Conservation (phyloP, 2,329 filamentous ascomycete genomes). For the Aquanectria penicillioides region DNA sequence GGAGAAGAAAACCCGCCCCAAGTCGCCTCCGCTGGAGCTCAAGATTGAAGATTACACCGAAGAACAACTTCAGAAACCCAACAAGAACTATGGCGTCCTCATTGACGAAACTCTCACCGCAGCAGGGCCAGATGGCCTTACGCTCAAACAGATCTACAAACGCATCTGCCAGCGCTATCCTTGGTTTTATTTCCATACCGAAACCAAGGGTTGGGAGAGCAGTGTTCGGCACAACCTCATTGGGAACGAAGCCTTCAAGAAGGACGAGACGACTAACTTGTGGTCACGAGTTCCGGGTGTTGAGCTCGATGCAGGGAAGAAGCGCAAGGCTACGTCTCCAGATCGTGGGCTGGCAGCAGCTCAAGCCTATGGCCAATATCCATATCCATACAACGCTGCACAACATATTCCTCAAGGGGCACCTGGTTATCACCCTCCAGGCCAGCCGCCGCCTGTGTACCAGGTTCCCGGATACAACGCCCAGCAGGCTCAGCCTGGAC, state of each 20-base stretch:
- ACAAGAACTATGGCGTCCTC: constrained; percentile 69
- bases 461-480: constrained; percentile 47
- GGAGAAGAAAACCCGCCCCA: constrained; percentile 67
- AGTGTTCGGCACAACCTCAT: constrained; percentile 73
- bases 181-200: constrained; percentile 68
- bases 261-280: constrained; percentile 64
- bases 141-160: constrained; percentile 72
- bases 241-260: constrained; percentile 69
- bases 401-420: constrained; percentile 48
- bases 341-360: constrained; percentile 56
- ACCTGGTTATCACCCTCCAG: constrained; percentile 46
- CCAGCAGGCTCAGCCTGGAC: constrained; percentile 42
- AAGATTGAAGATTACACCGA: constrained; percentile 65
- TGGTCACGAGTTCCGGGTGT: constrained; percentile 68
- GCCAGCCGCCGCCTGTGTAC: constrained; percentile 48
- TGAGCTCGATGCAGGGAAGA: constrained; percentile 69
- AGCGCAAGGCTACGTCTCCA: constrained; percentile 65
- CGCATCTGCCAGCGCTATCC: constrained; percentile 67
- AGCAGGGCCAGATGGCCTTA: constrained; percentile 63
- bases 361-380: constrained; percentile 50
- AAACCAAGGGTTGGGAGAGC: constrained; percentile 73
- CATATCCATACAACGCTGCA: constrained; percentile 46
- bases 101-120: constrained; percentile 69
- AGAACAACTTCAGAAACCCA: constrained; percentile 69
- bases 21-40: constrained; percentile 68